Percentiles rank a stretch among this genome's conserved stretches.
Conservation (phyloP, 805 yeast genomes). For the Blastobotrys terrestris region DNA sequence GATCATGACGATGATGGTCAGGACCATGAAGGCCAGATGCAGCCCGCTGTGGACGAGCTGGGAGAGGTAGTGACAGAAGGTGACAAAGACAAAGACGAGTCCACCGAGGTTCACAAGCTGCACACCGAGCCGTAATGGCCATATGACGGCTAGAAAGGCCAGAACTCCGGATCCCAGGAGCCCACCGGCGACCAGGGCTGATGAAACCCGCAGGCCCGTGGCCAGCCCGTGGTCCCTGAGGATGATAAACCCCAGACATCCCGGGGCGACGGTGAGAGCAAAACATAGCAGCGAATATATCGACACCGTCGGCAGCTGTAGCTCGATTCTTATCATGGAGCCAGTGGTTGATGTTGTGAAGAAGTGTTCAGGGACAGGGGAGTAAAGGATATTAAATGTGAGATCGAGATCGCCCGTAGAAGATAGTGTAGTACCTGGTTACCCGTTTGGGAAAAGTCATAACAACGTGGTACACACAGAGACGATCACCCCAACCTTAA, state of each 20-base stretch:
- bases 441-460: constrained; percentile 6
- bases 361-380: too few species aligned
- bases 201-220: background rate
- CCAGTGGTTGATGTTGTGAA: too few species aligned
- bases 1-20: background rate
- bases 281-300: constrained; percentile 16
- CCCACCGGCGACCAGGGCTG: background rate
- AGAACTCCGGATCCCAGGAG: background rate
- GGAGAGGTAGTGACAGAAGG: background rate
- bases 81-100: background rate
- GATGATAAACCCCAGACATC: constrained; percentile 1
- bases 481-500: background rate
- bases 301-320: constrained; percentile 25
- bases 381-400: too few species aligned
- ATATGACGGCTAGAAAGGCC: background rate
- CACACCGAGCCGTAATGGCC: background rate
- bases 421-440: background rate
- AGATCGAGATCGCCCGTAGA: too few species aligned
- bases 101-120: background rate
- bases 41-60: background rate
- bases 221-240: background rate
- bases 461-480: background rate
- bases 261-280: constrained; percentile 11
- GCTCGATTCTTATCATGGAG: constrained; percentile 22
- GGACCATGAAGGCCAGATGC: background rate